A percentile compares a stretch with the other conserved stretches of the same genome.
Conservation (phyloP, 306 rosid genomes). For the Inga leiocalycina region DNA sequence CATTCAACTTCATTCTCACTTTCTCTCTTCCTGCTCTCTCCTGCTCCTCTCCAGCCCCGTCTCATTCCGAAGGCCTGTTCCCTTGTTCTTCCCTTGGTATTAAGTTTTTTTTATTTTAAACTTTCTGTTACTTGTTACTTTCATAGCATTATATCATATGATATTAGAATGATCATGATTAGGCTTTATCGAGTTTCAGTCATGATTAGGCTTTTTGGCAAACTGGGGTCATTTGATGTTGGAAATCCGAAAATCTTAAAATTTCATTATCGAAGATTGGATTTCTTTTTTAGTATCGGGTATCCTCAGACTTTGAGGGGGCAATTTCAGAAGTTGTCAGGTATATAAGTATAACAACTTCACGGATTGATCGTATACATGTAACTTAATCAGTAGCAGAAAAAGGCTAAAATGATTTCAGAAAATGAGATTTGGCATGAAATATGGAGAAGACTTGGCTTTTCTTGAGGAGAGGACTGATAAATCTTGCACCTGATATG, state of each 20-base stretch:
- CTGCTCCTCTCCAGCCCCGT: not conserved
- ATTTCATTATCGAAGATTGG: conserved; percentile 21
- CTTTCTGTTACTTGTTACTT: not conserved
- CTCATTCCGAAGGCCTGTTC: not conserved
- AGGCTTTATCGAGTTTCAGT: not conserved
- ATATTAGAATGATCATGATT: not conserved
- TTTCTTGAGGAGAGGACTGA: conserved; percentile 8
- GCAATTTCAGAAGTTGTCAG: not conserved
- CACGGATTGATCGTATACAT: not conserved
- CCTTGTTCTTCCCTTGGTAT: not conserved
- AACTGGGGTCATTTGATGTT: not conserved
- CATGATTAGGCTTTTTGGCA: not conserved
- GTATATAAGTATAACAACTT: not conserved
- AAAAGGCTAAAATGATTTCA: not conserved
- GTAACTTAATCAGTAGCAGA: conserved; percentile 1
- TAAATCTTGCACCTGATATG: conserved; percentile 13
- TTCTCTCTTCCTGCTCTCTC: not conserved
- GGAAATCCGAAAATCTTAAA: not conserved
- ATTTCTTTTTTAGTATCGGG: not conserved
- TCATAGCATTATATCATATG: not conserved
- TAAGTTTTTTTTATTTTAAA: not conserved
- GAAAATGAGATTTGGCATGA: conserved; percentile 26
- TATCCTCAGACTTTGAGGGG: conserved; percentile 22
- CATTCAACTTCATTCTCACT: not conserved
- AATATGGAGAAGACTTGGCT: conserved; percentile 6